A percentile compares a stretch with the other conserved stretches of the same genome.
phyloP scores from a whole-genome alignment of 345 rosid species.

The Mallotus nudiflorus region DNA sequence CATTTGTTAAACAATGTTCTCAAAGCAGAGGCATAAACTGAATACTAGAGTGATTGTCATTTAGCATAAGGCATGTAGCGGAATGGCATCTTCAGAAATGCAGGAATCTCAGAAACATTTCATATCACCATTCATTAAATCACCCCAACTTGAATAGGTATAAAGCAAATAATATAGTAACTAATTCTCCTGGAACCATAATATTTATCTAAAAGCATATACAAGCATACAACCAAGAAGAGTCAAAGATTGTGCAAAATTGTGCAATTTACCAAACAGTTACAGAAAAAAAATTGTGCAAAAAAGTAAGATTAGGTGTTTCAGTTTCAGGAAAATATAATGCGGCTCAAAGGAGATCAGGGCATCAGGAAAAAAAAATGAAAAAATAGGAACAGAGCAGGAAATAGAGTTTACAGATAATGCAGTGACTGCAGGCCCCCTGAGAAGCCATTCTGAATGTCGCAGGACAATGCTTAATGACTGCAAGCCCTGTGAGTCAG shows the following conservation, averaged over 20 bases:
- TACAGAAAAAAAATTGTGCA: neutral
- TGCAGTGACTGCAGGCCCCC: slow-evolving; percentile 53
- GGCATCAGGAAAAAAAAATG: neutral
- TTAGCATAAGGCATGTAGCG: neutral
- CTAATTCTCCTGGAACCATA: neutral
- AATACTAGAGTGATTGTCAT: neutral
- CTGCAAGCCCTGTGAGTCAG: slow-evolving; percentile 51
- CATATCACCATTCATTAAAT: neutral
- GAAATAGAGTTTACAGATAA: slow-evolving; percentile 54
- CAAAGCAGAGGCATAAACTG: neutral
- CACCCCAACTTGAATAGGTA: neutral
- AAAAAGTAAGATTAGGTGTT: neutral
- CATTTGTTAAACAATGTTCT: neutral
- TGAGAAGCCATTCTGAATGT: slow-evolving; percentile 62
- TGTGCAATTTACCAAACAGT: neutral
- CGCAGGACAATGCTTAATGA: slow-evolving; percentile 59
- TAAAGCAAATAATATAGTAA: neutral
- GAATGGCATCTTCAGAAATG: neutral
- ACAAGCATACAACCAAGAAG: too few relatives aligned
- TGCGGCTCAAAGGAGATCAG: neutral
- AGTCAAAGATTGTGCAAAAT: too few relatives aligned
- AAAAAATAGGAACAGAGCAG: neutral
- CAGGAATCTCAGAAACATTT: neutral
- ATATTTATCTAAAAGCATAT: too few relatives aligned
- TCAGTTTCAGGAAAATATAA: neutral